phyloP scores from a whole-genome alignment of 768 basidiomycete genomes.

The Dioszegia crocea region DNA sequence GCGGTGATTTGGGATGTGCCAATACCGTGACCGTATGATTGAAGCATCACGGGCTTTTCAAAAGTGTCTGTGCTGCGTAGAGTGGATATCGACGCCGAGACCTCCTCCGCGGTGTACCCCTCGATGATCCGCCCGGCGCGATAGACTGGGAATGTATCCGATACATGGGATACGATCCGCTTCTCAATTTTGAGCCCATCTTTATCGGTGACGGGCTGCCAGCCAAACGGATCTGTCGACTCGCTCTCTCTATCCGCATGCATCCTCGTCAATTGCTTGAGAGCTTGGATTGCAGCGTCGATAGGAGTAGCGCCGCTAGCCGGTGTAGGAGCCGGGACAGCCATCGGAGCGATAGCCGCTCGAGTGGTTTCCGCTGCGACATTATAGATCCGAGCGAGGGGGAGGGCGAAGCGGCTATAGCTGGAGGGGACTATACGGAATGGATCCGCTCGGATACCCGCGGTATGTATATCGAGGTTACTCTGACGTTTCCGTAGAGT shows the following conservation, averaged over 20 bases:
- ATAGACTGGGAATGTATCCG: constrained; percentile 74
- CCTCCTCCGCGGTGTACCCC: constrained; percentile 87
- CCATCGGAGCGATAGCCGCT: constrained; percentile 45
- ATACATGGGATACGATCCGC: constrained; percentile 71
- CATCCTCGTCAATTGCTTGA: constrained; percentile 72
- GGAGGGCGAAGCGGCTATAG: constrained; percentile 27
- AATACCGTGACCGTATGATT: constrained; percentile 71
- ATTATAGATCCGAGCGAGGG: constrained; percentile 37
- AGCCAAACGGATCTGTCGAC: constrained; percentile 58
- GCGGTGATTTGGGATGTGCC: constrained; percentile 67
- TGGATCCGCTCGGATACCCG: constrained; percentile 49
- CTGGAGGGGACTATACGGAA: constrained; percentile 23
- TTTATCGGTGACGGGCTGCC: constrained; percentile 73
- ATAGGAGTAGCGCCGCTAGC: constrained; percentile 26
- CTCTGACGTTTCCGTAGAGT: constrained; percentile 40
- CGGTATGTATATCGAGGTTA: constrained; percentile 21
- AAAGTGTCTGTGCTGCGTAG: constrained; percentile 72
- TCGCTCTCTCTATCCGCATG: constrained; percentile 56
- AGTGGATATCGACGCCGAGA: constrained; percentile 64
- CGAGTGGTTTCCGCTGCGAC: constrained; percentile 40
- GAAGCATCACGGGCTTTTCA: constrained; percentile 64
- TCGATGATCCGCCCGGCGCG: constrained; percentile 87
- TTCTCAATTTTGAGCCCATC: constrained; percentile 67
- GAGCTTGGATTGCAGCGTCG: constrained; percentile 64
- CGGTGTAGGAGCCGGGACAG: constrained; percentile 15